Evolutionary conservation across 805 yeast species (phyloP).

Genomic region (Wickerhamiella dianesei): DNA sequence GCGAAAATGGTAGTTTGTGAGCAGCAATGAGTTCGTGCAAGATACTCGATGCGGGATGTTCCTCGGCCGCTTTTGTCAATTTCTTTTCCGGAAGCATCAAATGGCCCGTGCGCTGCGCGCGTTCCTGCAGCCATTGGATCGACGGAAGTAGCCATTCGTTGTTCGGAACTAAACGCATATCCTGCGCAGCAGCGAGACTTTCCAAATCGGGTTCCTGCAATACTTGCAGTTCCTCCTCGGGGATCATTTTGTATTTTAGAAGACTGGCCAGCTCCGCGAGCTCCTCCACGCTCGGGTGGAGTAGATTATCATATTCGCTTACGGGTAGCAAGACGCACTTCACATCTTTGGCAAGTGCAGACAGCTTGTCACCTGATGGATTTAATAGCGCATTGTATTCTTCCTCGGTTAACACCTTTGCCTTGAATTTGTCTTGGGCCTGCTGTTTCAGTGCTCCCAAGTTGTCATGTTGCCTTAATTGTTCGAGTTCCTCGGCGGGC

Average conservation of each 20-base stretch:
- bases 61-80: not conserved
- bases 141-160: not conserved
- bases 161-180: not conserved
- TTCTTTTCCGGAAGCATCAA: not conserved
- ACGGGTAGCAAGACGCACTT: not conserved
- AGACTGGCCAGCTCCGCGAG: constrained; percentile 1
- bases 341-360: not conserved
- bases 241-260: not conserved
- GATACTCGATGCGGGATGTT: not conserved
- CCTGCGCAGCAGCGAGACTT: not conserved
- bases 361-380: constrained; percentile 1
- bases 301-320: not conserved
- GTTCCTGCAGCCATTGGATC: not conserved
- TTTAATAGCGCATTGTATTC: not conserved
- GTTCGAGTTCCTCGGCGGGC: not conserved
- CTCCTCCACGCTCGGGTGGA: constrained; percentile 1
- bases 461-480: not conserved
- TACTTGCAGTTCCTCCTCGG: not conserved
- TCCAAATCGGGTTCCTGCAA: not conserved
- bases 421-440: not conserved
- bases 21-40: not conserved
- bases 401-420: not conserved
- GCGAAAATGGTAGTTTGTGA: not conserved
- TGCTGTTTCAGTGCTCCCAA: not conserved
- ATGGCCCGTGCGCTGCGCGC: not conserved